Evolutionary conservation across 208 protist species (phyloP).

Genomic region (Crithidia fasciculata): DNA sequence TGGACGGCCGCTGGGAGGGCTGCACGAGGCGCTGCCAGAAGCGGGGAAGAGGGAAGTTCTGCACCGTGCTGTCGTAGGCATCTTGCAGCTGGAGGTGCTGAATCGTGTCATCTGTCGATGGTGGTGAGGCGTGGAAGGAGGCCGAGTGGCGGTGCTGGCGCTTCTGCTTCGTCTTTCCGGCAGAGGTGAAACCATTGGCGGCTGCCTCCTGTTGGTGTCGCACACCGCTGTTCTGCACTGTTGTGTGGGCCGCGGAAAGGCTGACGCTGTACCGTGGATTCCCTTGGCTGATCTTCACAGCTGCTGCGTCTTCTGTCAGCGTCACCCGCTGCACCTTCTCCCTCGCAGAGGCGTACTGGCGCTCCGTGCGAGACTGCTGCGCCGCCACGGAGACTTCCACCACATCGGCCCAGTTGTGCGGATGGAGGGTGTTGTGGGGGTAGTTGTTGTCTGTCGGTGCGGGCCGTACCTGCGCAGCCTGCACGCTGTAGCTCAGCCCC

Average conservation of each 20-base stretch:
- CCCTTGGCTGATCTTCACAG: constrained; percentile 4
- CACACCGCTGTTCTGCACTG: constrained; percentile 23
- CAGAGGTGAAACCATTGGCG: neutral
- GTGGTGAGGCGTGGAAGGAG: neutral
- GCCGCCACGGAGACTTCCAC: constrained; percentile 30
- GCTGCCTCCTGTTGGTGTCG: neutral
- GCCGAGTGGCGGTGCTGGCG: neutral
- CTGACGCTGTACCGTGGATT: constrained; percentile 28
- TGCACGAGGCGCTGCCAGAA: constrained; percentile 26
- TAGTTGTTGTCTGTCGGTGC: neutral
- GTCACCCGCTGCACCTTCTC: constrained; percentile 38
- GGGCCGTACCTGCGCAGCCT: neutral
- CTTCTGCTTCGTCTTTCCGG: neutral
- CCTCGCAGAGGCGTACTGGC: constrained; percentile 21
- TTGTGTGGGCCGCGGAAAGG: constrained; percentile 16
- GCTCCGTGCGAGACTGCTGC: constrained; percentile 35
- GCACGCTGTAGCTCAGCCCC: constrained; percentile 17
- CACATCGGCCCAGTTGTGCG: constrained; percentile 27
- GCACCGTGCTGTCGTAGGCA: constrained; percentile 48
- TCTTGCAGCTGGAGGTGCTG: constrained; percentile 28
- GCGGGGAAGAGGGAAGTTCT: constrained; percentile 26
- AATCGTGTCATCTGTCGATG: constrained; percentile 26
- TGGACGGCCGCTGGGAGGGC: neutral
- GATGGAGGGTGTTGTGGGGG: neutral
- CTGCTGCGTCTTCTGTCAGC: constrained; percentile 29